A percentile compares a stretch with the other conserved stretches of the same genome.
phyloP scores from a whole-genome alignment of 805 yeast species.

The Lachancea cidri region DNA sequence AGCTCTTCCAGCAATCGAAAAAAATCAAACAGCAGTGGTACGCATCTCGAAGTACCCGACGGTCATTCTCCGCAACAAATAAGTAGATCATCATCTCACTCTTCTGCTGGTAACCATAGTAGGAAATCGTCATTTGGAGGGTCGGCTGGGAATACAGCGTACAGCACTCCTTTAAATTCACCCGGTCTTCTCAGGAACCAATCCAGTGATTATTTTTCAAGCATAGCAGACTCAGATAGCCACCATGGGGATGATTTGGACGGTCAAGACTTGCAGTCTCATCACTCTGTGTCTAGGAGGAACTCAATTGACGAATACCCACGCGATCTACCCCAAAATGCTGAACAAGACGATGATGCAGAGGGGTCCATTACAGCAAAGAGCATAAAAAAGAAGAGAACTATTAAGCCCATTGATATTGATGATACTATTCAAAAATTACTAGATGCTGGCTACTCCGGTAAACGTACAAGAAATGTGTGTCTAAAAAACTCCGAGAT shows the following conservation, averaged over 20 bases:
- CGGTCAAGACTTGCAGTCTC: not conserved
- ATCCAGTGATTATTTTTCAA: slow-evolving; percentile 19
- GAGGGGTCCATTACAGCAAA: slow-evolving; percentile 19
- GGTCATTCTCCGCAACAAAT: slow-evolving; percentile 7
- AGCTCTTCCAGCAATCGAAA: slow-evolving; percentile 9
- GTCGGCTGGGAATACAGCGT: slow-evolving; percentile 27
- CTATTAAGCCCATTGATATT: slow-evolving; percentile 44
- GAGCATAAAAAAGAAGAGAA: slow-evolving; percentile 20
- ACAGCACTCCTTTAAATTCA: slow-evolving; percentile 31
- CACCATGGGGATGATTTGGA: slow-evolving; percentile 2
- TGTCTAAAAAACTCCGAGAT: slow-evolving; percentile 90
- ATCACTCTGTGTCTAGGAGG: slow-evolving; percentile 5
- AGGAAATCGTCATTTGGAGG: slow-evolving; percentile 27
- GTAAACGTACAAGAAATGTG: slow-evolving; percentile 83
- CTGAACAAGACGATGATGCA: slow-evolving; percentile 15
- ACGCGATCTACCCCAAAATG: slow-evolving; percentile 11
- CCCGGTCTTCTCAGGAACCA: slow-evolving; percentile 21
- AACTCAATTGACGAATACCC: slow-evolving; percentile 23
- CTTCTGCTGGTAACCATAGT: slow-evolving; percentile 27
- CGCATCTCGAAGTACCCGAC: slow-evolving; percentile 10
- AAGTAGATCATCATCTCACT: slow-evolving; percentile 20
- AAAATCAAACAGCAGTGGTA: slow-evolving; percentile 5
- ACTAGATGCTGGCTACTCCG: slow-evolving; percentile 93
- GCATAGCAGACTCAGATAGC: not conserved
- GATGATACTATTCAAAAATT: slow-evolving; percentile 89